Conservation (phyloP, 73 alveolate species). For the Paramecium primaurelia region DNA sequence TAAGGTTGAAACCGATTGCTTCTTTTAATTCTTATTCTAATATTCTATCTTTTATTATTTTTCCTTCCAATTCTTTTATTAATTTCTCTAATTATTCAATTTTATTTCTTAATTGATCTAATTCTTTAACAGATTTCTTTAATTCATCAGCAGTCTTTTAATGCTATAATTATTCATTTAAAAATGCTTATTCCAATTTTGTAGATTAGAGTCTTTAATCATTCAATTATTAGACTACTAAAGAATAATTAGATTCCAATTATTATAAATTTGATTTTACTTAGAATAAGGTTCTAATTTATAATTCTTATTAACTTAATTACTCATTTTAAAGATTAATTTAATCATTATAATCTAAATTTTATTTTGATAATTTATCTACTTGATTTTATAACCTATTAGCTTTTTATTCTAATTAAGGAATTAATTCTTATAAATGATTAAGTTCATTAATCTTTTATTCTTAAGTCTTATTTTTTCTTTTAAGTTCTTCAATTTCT, state of each 20-base stretch:
- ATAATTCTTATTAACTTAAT: background rate
- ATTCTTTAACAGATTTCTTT: background rate
- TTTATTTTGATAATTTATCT: background rate
- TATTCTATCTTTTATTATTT: conserved; percentile 6
- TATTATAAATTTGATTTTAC: conserved; percentile 19
- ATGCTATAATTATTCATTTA: background rate
- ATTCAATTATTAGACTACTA: background rate
- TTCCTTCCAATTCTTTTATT: background rate
- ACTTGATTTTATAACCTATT: background rate
- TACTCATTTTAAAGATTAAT: background rate
- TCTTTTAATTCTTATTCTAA: background rate
- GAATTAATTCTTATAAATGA: background rate
- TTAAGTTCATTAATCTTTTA: background rate
- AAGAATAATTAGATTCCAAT: conserved; percentile 8
- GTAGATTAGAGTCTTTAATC: background rate
- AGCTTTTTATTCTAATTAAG: conserved; percentile 20
- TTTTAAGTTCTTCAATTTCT: background rate
- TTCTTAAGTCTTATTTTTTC: background rate
- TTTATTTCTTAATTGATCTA: background rate
- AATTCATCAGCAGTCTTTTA: background rate
- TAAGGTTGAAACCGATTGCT: background rate
- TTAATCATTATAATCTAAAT: background rate
- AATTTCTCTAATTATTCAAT: background rate
- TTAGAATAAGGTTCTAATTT: background rate
- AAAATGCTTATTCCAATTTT: background rate